These are phyloP conservation scores for Globisporangium paddicum DNA, from an alignment of 352 stramenopile genomes.

Conservation along the genomic window DNA sequence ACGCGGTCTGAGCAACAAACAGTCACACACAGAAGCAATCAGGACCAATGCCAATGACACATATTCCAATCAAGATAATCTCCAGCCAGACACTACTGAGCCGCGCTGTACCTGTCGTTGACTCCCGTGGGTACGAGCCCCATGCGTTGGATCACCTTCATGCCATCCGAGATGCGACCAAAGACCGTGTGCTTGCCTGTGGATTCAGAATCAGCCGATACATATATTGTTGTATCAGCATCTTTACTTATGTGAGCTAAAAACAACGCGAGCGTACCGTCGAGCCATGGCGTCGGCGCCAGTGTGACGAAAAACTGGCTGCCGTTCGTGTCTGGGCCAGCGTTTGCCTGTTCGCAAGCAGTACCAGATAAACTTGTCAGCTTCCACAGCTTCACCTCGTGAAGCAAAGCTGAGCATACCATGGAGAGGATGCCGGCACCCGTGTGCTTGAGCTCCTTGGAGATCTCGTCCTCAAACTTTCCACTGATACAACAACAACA, in stretches of 20 bases:
- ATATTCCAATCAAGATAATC: no score
- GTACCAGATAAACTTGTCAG: background rate
- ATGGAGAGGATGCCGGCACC: slow-evolving; percentile 89
- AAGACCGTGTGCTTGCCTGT: slow-evolving; percentile 93
- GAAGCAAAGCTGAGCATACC: slow-evolving; percentile 26
- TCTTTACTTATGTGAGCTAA: background rate
- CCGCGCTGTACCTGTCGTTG: slow-evolving; percentile 64
- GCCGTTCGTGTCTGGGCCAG: slow-evolving; percentile 89
- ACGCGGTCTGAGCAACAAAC: slow-evolving; percentile 40
- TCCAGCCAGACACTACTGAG: no score
- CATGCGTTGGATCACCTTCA: slow-evolving; percentile 92
- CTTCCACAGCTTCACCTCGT: background rate
- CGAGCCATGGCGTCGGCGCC: slow-evolving; percentile 91
- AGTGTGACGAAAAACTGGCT: slow-evolving; percentile 95
- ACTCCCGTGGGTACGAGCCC: slow-evolving; percentile 84
- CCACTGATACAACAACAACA: slow-evolving; percentile 32
- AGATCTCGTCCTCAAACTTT: slow-evolving; percentile 95
- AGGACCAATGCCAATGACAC: background rate
- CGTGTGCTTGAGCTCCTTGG: slow-evolving; percentile 91
- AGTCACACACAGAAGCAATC: background rate
- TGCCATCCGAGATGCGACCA: slow-evolving; percentile 89
- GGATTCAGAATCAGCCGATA: background rate
- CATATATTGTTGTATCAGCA: background rate
- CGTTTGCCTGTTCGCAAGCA: slow-evolving; percentile 60
- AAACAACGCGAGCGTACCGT: slow-evolving; percentile 44